A percentile compares a stretch with the other conserved stretches of the same genome.
Conservation (phyloP, 345 rosid species). For the Syzygium jambos region DNA sequence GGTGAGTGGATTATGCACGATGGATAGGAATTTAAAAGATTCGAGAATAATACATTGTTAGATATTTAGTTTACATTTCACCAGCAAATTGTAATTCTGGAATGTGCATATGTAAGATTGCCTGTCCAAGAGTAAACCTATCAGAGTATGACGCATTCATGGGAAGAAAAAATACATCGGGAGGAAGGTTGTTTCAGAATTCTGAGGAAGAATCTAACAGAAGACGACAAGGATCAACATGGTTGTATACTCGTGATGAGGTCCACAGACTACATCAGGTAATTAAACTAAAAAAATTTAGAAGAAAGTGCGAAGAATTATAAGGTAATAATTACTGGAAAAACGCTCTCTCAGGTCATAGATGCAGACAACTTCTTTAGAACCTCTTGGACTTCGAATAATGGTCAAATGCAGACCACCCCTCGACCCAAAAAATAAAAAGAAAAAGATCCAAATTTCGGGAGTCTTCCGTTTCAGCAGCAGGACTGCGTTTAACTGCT, state of each 20-base stretch:
- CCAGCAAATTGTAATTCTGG: neutral
- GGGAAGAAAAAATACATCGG: neutral
- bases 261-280: neutral
- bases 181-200: neutral
- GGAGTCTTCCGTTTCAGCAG: neutral
- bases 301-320: neutral
- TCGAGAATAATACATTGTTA: neutral
- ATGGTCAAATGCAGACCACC: neutral
- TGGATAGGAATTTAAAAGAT: constrained; percentile 77
- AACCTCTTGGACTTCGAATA: neutral
- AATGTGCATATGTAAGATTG: neutral
- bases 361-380: neutral
- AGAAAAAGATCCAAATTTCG: neutral
- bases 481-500: neutral
- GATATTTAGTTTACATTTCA: neutral
- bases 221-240: neutral
- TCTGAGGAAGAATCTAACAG: neutral
- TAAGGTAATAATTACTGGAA: neutral
- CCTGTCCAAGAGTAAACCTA: neutral
- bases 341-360: too few species aligned
- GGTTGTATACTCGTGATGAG: neutral
- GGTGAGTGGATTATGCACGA: constrained; percentile 98
- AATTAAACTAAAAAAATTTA: neutral
- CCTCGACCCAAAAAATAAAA: neutral
- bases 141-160: neutral